Percentiles rank a stretch among this genome's conserved stretches.
Evolutionary conservation across 768 basidiomycete genomes (phyloP).

Genomic region (Serendipita sp.): DNA sequence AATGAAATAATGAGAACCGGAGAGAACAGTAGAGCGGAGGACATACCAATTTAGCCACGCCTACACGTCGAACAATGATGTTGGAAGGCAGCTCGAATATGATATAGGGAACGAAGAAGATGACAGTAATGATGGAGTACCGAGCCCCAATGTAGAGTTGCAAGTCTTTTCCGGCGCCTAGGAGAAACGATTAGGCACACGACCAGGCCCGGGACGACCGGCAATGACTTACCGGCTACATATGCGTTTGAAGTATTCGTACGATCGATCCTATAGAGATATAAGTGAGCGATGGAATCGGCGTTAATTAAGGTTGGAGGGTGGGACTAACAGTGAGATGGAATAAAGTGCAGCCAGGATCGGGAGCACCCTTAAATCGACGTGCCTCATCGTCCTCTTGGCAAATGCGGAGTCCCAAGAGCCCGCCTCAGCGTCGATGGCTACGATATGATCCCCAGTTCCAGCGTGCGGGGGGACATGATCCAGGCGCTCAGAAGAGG

Average conservation of each 20-base stretch:
- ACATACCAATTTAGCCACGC: constrained; percentile 1
- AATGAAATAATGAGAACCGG: constrained; percentile 4
- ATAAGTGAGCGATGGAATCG: background rate
- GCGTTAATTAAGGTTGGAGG: background rate
- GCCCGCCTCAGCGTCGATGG: constrained; percentile 42
- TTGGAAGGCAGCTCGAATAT: constrained; percentile 18
- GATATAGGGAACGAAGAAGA: constrained; percentile 18
- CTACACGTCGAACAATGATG: constrained; percentile 16
- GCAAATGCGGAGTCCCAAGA: background rate
- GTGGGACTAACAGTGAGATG: background rate
- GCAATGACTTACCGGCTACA: background rate
- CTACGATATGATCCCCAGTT: constrained; percentile 42
- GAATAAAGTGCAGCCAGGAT: background rate
- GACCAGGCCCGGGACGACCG: background rate
- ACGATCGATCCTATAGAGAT: background rate
- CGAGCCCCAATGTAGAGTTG: constrained; percentile 14
- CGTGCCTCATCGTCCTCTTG: background rate
- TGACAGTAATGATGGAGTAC: constrained; percentile 16
- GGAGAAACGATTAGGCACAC: background rate
- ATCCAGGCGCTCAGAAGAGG: background rate
- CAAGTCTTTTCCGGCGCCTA: constrained; percentile 7
- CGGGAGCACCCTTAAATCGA: background rate
- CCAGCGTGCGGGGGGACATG: background rate
- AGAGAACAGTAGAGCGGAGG: background rate
- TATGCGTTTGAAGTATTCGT: constrained; percentile 3